Evolutionary conservation across 345 rosid species (phyloP).

Genomic region (Rhodomyrtus tomentosa): DNA sequence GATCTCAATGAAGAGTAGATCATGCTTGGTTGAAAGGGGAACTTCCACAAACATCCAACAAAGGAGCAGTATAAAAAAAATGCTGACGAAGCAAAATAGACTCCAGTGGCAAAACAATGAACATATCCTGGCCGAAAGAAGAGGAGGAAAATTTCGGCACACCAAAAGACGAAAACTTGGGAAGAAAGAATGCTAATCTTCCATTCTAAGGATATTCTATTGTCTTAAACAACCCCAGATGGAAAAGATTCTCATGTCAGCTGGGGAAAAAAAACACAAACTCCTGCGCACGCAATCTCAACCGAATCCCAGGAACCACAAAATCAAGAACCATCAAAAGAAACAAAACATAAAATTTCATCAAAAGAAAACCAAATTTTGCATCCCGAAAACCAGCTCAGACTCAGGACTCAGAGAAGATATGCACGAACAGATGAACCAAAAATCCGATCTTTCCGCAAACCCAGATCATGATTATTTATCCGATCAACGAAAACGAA

Average conservation of each 20-base stretch:
- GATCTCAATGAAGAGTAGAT: background rate
- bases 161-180: conserved; percentile 17
- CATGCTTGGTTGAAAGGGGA: background rate
- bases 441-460: conserved; percentile 1
- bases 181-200: conserved; percentile 27
- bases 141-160: background rate
- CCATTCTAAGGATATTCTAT: conserved; percentile 26
- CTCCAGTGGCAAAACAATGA: background rate
- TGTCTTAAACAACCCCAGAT: conserved; percentile 24
- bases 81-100: background rate
- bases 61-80: background rate
- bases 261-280: conserved; percentile 8
- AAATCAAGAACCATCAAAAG: background rate
- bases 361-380: background rate
- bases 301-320: conserved; percentile 2
- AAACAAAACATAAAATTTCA: background rate
- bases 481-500: background rate
- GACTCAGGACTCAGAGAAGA: background rate
- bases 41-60: background rate
- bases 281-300: conserved; percentile 34
- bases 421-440: background rate
- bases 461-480: conserved; percentile 2
- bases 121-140: background rate
- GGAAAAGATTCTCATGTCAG: conserved; percentile 22
- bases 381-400: background rate